Evolutionary conservation across 768 basidiomycete species (phyloP).

Genomic region (Candolleomyces aberdarensis): DNA sequence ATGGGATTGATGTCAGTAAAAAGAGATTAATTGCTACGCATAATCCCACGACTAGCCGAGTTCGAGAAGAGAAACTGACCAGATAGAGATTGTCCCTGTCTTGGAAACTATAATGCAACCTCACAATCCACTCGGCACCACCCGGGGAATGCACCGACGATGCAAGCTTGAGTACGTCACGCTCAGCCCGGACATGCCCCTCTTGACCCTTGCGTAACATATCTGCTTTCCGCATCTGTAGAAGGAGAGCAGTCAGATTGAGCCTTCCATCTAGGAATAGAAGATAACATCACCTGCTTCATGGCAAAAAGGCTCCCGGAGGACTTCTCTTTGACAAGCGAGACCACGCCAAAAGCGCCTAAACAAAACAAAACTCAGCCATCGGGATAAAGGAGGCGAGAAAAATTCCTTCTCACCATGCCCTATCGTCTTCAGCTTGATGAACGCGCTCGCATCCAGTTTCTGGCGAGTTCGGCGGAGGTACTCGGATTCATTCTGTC

Average conservation of each 20-base stretch:
- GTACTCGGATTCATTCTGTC: constrained; percentile 86
- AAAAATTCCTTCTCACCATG: constrained; percentile 56
- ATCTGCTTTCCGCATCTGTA: constrained; percentile 78
- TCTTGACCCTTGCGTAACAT: constrained; percentile 97
- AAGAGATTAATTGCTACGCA: constrained; percentile 54
- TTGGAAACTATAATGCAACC: constrained; percentile 90
- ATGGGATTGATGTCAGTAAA: constrained; percentile 24
- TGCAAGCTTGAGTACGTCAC: constrained; percentile 90
- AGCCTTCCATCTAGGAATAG: not conserved
- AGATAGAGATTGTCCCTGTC: constrained; percentile 95
- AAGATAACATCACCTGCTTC: constrained; percentile 71
- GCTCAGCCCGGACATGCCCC: constrained; percentile 94
- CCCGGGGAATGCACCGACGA: constrained; percentile 72
- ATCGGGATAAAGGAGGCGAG: constrained; percentile 15
- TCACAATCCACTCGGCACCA: constrained; percentile 91
- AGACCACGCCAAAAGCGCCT: constrained; percentile 97
- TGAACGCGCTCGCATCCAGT: constrained; percentile 82
- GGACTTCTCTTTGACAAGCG: constrained; percentile 79
- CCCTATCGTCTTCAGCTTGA: constrained; percentile 90
- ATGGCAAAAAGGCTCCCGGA: constrained; percentile 87
- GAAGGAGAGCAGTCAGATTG: constrained; percentile 18
- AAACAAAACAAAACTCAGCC: constrained; percentile 24
- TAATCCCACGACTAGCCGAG: constrained; percentile 25
- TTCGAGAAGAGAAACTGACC: constrained; percentile 45
- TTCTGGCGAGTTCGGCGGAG: constrained; percentile 80